phyloP scores from a whole-genome alignment of 106 monocot species.

The Dioscorea alata region DNA sequence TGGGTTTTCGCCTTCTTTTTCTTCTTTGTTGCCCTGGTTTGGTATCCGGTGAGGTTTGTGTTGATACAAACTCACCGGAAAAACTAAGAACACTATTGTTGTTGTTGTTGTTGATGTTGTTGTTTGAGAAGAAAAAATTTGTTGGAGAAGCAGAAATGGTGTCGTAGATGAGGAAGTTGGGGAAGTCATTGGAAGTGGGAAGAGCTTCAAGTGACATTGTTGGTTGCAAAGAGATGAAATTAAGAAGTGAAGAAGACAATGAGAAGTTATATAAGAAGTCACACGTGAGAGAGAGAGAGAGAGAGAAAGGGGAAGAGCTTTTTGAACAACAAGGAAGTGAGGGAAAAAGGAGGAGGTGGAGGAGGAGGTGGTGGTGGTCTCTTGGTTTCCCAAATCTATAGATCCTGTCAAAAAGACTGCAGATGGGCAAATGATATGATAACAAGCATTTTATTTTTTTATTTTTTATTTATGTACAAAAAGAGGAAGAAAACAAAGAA shows the following conservation, averaged over 20 bases:
- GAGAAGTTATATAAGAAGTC: conserved; percentile 4
- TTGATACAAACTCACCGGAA: background rate
- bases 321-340: conserved; percentile 17
- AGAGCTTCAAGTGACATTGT: conserved; percentile 40
- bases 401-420: conserved; percentile 20
- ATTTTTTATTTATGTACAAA: too few species aligned
- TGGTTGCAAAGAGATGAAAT: background rate
- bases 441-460: background rate
- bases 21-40: conserved; percentile 19
- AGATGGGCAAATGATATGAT: background rate
- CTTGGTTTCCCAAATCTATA: conserved; percentile 28
- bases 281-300: conserved; percentile 22
- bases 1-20: conserved; percentile 65
- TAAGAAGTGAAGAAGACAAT: conserved; percentile 13
- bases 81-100: too few species aligned
- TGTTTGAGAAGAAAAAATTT: conserved; percentile 23
- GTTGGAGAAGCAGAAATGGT: conserved; percentile 32
- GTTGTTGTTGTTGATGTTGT: background rate
- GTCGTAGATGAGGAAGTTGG: conserved; percentile 42
- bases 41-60: background rate
- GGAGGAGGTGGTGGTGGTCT: too few species aligned
- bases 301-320: conserved; percentile 22
- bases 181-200: conserved; percentile 21
- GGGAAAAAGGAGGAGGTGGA: background rate
- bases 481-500: too few species aligned